Percentiles rank a stretch among this genome's conserved stretches.
Conservation (phyloP, 176 grass and related monocot species). For the Oryza nivara region DNA sequence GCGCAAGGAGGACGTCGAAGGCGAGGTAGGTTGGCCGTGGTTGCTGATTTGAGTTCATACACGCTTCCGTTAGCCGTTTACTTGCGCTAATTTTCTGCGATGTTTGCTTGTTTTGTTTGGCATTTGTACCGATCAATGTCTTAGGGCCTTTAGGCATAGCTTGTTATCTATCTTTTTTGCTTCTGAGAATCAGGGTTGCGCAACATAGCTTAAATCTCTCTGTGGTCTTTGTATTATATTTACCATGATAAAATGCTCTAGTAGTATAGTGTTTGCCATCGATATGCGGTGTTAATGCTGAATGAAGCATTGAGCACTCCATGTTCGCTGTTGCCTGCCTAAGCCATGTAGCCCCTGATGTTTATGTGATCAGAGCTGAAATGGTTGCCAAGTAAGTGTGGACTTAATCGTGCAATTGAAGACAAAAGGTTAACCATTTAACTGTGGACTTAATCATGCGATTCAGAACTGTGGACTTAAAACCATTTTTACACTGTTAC, state of each 20-base stretch:
- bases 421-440: neutral
- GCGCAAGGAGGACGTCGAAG: constrained; percentile 70
- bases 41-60: neutral
- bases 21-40: constrained; percentile 43
- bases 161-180: neutral
- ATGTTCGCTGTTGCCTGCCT: neutral
- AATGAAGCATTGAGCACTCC: neutral
- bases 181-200: too few species aligned
- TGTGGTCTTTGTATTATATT: neutral
- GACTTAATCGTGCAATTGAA: neutral
- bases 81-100: neutral
- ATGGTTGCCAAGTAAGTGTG: neutral
- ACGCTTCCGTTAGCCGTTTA: neutral
- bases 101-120: neutral
- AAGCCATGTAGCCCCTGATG: neutral
- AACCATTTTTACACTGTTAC: too few species aligned
- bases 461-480: too few species aligned
- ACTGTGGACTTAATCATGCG: too few species aligned
- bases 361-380: neutral
- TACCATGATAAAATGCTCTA: neutral
- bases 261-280: neutral
- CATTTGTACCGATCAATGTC: neutral
- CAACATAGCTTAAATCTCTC: neutral
- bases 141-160: neutral
- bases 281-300: neutral